Base-by-base conservation (phyloP, 208 protist species). In the Leishmania aethiopica region DNA sequence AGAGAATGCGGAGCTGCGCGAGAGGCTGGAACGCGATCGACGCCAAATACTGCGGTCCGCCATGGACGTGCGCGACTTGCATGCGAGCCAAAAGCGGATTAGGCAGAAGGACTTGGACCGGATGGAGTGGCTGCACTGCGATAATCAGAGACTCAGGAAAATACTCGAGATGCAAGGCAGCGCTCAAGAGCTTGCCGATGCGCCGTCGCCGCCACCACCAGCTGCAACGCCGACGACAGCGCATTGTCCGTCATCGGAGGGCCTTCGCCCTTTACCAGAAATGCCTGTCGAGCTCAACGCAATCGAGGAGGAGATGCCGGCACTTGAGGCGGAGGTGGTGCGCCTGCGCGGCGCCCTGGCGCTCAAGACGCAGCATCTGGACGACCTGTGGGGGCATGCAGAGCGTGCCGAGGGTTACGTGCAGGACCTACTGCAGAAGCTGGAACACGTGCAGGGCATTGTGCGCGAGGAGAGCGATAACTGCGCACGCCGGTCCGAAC, bases 41-140 rank as follows among this genome's bases (percentile, higher is more conserved):
- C 70, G 79, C 4, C 88, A 90, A 47, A 86, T 93, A 79, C 47
- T 93, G 66, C 57, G 76, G 25, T 88, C 83, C 8, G 86, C 88
- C 32, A 82, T 60, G 53, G 87, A 86, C 11, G 78, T 93, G 19
- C 81, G 77, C 25, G 70, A 89, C 28, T 55, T 91, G 13, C 71
- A 89, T 74, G 79, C 77, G 22, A 84, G 42, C 57, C 69, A 69
- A 5, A 78, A 78, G 75, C 32, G 45, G 40, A 73, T 81, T 8
- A 72, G 75, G 17, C 55, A 78, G 64, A 40, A 47, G 22, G 71
- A 87, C 35, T 25, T 74, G 17, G 66, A 82, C 35, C 45, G 74
- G 35, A 80, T 88, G 22, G 64, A 45, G 7, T 35, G 45, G 25
- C 83, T 91, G 45, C 25, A 76, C 10, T 57, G 79, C 32, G 86